phyloP scores from a whole-genome alignment of 2,329 filamentous ascomycete species.

The Colletotrichum melonis region DNA sequence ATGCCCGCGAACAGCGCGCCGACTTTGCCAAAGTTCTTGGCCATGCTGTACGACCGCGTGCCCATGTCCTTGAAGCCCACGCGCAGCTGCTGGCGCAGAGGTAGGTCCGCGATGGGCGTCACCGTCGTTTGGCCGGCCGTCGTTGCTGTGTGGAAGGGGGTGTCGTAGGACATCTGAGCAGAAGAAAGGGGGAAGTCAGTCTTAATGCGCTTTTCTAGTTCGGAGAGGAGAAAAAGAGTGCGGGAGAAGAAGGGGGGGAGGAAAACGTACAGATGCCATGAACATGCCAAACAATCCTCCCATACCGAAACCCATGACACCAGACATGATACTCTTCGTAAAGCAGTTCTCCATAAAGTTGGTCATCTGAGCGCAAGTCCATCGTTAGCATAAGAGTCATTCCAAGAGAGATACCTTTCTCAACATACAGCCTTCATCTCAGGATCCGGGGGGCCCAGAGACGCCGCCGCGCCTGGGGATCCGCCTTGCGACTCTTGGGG shows the following conservation, averaged over 20 bases:
- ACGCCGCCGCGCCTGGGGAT: slow-evolving; percentile 37
- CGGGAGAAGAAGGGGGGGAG: slow-evolving; percentile 34
- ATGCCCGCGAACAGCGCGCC: slow-evolving; percentile 92
- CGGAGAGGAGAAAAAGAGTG: slow-evolving; percentile 9
- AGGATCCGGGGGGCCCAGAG: slow-evolving; percentile 58
- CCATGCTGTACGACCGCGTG: slow-evolving; percentile 80
- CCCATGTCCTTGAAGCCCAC: slow-evolving; percentile 97
- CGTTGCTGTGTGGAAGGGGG: slow-evolving; percentile 73
- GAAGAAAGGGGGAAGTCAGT: background rate
- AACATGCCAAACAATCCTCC: slow-evolving; percentile 96
- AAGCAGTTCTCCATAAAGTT: slow-evolving; percentile 91
- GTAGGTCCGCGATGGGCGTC: slow-evolving; percentile 69
- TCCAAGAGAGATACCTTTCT: background rate
- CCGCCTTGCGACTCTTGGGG: slow-evolving; percentile 33
- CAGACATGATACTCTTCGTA: slow-evolving; percentile 88
- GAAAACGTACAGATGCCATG: slow-evolving; percentile 85
- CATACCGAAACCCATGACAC: slow-evolving; percentile 93
- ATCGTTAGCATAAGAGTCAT: background rate
- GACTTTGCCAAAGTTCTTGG: slow-evolving; percentile 95
- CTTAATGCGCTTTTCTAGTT: background rate
- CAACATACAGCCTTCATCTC: slow-evolving; percentile 61
- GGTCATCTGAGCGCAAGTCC: slow-evolving; percentile 71
- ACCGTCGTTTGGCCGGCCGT: slow-evolving; percentile 49
- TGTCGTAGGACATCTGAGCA: slow-evolving; percentile 95
- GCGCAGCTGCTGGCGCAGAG: slow-evolving; percentile 84